phyloP scores from a whole-genome alignment of 2,329 filamentous ascomycete species.

The Penicillium sumatraense region DNA sequence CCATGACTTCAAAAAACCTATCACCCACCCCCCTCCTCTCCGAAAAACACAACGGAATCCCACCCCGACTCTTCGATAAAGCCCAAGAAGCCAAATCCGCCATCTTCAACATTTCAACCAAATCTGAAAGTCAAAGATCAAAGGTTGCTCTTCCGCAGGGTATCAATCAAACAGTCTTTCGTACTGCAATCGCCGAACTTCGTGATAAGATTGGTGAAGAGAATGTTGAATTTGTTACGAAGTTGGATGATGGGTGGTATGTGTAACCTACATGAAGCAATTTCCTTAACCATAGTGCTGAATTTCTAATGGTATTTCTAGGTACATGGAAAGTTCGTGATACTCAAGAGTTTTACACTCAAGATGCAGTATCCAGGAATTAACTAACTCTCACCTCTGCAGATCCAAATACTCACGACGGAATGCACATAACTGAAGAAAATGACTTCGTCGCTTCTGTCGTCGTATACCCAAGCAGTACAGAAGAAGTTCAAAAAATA shows the following conservation, averaged over 20 bases:
- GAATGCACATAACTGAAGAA: conserved; percentile 11
- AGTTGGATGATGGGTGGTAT: conserved; percentile 12
- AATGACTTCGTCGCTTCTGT: conserved; percentile 14
- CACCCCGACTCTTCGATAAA: conserved; percentile 7
- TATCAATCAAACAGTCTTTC: neutral
- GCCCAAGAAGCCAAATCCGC: conserved; percentile 12
- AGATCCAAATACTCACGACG: conserved; percentile 17
- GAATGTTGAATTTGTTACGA: conserved; percentile 9
- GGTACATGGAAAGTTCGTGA: conserved; percentile 12
- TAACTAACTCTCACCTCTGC: too few relatives aligned
- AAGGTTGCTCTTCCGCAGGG: conserved; percentile 9
- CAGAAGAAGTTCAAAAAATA: conserved; percentile 10
- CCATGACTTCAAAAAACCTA: conserved; percentile 1
- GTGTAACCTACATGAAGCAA: too few relatives aligned
- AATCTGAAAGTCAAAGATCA: neutral
- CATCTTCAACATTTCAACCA: conserved; percentile 12
- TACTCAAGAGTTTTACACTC: too few relatives aligned
- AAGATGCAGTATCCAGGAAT: too few relatives aligned
- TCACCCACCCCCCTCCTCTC: conserved; percentile 6
- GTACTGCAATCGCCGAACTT: conserved; percentile 6
- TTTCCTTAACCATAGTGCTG: too few relatives aligned
- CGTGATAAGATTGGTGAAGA: conserved; percentile 1
- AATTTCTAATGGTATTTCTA: too few relatives aligned
- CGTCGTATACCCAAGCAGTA: conserved; percentile 11
- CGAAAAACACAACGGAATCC: conserved; percentile 8